These are phyloP conservation scores for Tylopilus plumbeoviolaceoides DNA, from an alignment of 768 basidiomycete species.

Conservation along the genomic window DNA sequence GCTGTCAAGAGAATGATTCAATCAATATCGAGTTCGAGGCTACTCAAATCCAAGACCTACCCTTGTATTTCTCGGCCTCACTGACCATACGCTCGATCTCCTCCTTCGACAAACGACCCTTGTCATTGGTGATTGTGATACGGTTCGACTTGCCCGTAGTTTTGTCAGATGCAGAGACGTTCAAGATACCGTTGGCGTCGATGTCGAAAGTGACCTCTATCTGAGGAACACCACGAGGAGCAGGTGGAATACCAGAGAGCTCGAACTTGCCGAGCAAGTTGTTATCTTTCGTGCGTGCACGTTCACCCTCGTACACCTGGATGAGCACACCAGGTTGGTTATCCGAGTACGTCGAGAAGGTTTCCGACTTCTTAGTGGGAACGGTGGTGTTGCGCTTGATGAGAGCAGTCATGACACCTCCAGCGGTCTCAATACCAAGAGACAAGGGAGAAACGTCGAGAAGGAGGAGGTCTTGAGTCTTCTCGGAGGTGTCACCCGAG, in stretches of 20 bases:
- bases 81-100: conserved; percentile 97
- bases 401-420: conserved; percentile 98
- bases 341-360: conserved; percentile 97
- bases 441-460: conserved; percentile 91
- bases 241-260: conserved; percentile 92
- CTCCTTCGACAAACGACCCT: conserved; percentile 94
- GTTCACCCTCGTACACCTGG: conserved; percentile 97
- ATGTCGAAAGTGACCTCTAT: conserved; percentile 97
- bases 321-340: conserved; percentile 99
- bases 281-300: conserved; percentile 98
- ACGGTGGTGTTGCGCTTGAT: conserved; percentile 98
- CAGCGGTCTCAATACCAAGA: conserved; percentile 96
- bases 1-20: conserved; percentile 35
- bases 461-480: conserved; percentile 93
- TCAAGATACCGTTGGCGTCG: conserved; percentile 93
- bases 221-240: conserved; percentile 96
- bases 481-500: conserved; percentile 96
- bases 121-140: conserved; percentile 94
- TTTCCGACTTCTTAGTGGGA: conserved; percentile 97
- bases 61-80: conserved; percentile 92
- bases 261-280: conserved; percentile 98
- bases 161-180: conserved; percentile 94
- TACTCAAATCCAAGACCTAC: conserved; percentile 32
- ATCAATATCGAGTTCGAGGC: background rate
- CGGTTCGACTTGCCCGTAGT: conserved; percentile 95